A percentile compares a stretch with the other conserved stretches of the same genome.
These are phyloP conservation scores for Mycena venus DNA, from an alignment of 768 basidiomycete genomes.

Conservation along the genomic window DNA sequence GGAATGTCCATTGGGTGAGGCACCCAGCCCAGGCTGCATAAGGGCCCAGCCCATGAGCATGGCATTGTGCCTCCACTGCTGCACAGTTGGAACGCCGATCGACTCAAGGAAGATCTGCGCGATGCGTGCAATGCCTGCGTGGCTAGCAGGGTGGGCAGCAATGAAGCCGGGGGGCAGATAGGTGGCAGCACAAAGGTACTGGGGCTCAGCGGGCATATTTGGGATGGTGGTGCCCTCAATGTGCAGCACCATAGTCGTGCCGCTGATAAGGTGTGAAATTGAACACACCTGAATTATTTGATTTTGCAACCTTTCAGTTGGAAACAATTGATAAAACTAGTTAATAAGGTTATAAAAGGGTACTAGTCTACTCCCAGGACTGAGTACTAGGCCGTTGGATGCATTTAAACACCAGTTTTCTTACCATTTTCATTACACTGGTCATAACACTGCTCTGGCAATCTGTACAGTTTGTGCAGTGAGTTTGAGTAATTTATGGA, in stretches of 20 bases:
- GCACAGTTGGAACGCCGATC: neutral
- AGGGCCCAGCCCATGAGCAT: neutral
- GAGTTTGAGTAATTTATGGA: too few relatives aligned
- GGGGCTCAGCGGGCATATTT: neutral
- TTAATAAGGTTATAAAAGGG: too few relatives aligned
- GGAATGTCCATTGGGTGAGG: neutral
- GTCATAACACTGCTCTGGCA: too few relatives aligned
- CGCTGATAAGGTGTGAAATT: too few relatives aligned
- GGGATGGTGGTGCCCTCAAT: neutral
- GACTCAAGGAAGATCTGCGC: neutral
- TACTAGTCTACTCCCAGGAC: too few relatives aligned
- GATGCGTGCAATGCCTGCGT: neutral
- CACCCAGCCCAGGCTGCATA: neutral
- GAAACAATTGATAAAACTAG: too few relatives aligned
- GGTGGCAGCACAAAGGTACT: neutral
- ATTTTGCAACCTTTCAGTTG: too few relatives aligned
- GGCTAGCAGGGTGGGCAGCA: neutral
- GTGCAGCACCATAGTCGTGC: slow-evolving; percentile 1
- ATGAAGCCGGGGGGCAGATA: neutral
- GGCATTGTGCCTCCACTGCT: neutral
- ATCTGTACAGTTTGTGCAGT: too few relatives aligned
- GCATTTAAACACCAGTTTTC: too few relatives aligned
- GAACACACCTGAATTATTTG: too few relatives aligned
- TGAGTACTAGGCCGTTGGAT: too few relatives aligned
- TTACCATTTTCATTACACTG: too few relatives aligned